phyloP scores from a whole-genome alignment of 495 filamentous ascomycete genomes.

The Xylaria flabelliformis region DNA sequence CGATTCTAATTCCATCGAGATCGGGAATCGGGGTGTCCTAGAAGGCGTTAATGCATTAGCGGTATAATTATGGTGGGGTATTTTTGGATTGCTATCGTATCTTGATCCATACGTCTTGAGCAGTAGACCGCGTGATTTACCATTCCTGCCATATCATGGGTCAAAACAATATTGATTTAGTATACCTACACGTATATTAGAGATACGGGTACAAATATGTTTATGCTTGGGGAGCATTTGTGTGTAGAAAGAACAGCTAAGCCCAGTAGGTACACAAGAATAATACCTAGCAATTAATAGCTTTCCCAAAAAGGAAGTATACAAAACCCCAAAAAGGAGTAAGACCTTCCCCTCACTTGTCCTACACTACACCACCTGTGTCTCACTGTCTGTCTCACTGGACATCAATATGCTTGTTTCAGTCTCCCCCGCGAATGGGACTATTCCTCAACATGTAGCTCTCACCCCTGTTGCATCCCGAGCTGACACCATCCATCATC shows the following conservation, averaged over 20 bases:
- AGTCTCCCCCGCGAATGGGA: conserved; percentile 1
- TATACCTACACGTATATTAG: neutral
- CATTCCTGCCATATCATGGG: neutral
- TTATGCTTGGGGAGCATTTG: neutral
- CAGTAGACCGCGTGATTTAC: neutral
- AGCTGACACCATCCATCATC: neutral
- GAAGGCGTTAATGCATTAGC: neutral
- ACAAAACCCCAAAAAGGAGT: neutral
- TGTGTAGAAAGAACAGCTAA: neutral
- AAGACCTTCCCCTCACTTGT: neutral
- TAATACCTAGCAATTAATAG: neutral
- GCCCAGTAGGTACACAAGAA: neutral
- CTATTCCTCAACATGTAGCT: neutral
- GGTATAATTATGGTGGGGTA: neutral
- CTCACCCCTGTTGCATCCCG: conserved; percentile 2
- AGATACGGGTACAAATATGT: neutral
- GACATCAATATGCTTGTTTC: neutral
- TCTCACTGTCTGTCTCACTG: neutral
- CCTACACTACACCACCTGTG: neutral
- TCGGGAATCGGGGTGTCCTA: conserved; percentile 9
- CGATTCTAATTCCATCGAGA: conserved; percentile 1
- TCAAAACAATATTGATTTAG: neutral
- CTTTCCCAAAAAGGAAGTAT: conserved; percentile 5
- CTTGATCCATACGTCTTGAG: neutral
- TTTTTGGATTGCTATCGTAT: neutral